Conservation (phyloP, 2,329 filamentous ascomycete species). For the Epichloe uncinata region DNA sequence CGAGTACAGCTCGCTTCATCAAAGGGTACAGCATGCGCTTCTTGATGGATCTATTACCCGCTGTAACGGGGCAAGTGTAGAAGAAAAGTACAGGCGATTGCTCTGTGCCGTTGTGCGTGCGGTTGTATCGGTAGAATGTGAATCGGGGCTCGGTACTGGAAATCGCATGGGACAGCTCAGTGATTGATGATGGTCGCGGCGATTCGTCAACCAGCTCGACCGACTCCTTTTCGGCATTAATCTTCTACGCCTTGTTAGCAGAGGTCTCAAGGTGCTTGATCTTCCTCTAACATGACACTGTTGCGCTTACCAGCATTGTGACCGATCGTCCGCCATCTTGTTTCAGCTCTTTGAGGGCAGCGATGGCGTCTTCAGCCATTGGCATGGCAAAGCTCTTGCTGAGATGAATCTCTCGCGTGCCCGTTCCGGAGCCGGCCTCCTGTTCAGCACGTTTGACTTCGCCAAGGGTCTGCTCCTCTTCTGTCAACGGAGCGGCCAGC, state of each 20-base stretch:
- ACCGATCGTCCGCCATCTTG: conserved; percentile 36
- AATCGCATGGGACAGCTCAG: conserved; percentile 46
- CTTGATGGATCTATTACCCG: conserved; percentile 57
- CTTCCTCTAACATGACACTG: not conserved
- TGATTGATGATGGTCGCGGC: conserved; percentile 38
- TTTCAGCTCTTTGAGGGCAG: conserved; percentile 47
- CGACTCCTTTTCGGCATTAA: conserved; percentile 56
- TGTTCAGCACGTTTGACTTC: conserved; percentile 66
- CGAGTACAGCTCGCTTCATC: conserved; percentile 53
- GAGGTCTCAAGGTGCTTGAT: not conserved
- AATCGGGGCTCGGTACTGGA: conserved; percentile 59
- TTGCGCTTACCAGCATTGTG: conserved; percentile 49
- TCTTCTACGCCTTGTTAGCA: conserved; percentile 38
- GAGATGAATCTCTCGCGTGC: conserved; percentile 42
- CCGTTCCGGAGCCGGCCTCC: conserved; percentile 55
- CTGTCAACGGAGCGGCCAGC: conserved; percentile 58
- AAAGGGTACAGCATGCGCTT: conserved; percentile 75
- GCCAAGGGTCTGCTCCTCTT: conserved; percentile 59
- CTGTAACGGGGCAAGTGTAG: conserved; percentile 62
- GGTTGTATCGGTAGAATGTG: conserved; percentile 59
- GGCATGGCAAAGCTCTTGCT: conserved; percentile 45
- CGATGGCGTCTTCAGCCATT: conserved; percentile 48
- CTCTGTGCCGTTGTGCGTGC: conserved; percentile 39
- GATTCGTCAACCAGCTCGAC: conserved; percentile 50
- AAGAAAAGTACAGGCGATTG: conserved; percentile 59